Evolutionary conservation across 768 basidiomycete genomes (phyloP).

Genomic region (Leucogyrophana mollusca): DNA sequence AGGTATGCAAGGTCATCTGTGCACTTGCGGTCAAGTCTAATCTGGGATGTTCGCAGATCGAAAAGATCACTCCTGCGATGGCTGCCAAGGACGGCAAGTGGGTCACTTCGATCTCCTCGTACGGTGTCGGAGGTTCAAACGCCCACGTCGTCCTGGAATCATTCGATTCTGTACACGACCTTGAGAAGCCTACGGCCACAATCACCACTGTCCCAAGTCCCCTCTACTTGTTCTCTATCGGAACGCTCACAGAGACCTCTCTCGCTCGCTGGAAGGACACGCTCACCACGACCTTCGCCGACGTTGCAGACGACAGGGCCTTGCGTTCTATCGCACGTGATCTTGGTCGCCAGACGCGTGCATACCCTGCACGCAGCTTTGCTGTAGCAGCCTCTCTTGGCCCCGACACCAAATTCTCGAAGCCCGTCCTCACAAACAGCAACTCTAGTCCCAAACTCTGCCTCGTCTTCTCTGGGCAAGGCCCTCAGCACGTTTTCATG

Average conservation of each 20-base stretch:
- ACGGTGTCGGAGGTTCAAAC: constrained; percentile 34
- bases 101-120: constrained; percentile 32
- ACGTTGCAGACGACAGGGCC: constrained; percentile 16
- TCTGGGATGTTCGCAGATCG: constrained; percentile 9
- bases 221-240: constrained; percentile 24
- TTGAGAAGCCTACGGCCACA: neutral
- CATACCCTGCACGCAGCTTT: constrained; percentile 25
- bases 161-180: constrained; percentile 14
- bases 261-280: constrained; percentile 23
- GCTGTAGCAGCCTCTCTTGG: constrained; percentile 21
- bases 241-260: constrained; percentile 25
- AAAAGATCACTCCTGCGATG: constrained; percentile 25
- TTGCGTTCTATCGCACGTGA: constrained; percentile 27
- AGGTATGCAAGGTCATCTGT: neutral
- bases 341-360: constrained; percentile 27
- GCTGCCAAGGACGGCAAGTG: constrained; percentile 26
- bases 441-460: constrained; percentile 28
- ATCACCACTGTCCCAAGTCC: constrained; percentile 10
- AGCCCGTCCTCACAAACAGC: constrained; percentile 22
- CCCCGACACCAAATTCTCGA: constrained; percentile 26
- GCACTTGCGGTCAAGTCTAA: neutral
- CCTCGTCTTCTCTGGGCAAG: constrained; percentile 35
- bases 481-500: constrained; percentile 35
- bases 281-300: constrained; percentile 14
- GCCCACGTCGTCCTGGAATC: constrained; percentile 31